Base-by-base conservation (phyloP, 2,329 filamentous ascomycete species). In the Pyrenophora tritici-repentis region DNA sequence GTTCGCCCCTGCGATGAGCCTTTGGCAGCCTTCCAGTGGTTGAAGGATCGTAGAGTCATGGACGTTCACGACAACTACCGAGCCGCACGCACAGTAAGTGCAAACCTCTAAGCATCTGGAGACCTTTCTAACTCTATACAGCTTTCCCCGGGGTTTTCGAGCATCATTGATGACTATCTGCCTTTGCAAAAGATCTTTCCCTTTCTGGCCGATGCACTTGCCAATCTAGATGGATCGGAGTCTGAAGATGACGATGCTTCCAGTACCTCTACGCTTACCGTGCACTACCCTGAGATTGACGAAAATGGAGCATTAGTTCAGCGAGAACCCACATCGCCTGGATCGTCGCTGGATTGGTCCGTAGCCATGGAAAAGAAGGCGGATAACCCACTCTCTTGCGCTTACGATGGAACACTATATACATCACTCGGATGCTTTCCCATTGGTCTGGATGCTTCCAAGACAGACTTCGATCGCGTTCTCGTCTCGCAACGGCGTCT, bases 1-100 rank as follows among this genome's bases (percentile, higher is more conserved):
- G 55, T 68, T 18, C 50, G 53, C 7, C 59, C 62, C 16, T 66
- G 59, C 33, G 54, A 66, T 29, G 70, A 74, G 46, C 71, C 71
- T 24, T 50, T 74, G 18, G 69, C 69, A 24, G 71, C 70, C 3
- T 74, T 74, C 31, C 68, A 73, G 43, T 74, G 71, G 71, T 59
- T 74, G 13, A 74, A 74, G 46, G 61, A 67, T 17, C 58, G 66
- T 14, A 66, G 58, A 59, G 69, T 73, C 16, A 74, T 74, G 71
- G 56, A 56, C 26, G 56, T 73, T 8, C 71, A 74, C 44, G 71
- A 74, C 12, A 66, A 54, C 34, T 73, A 69, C 44, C 62, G 71
- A 16, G 62, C 59, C 24, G 65, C 61, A 17, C 63, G 65, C 17
- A 57, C 58, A 20, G 68, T 72, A 56, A 62, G 67, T 55, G 31